Conservation (phyloP, 2,329 filamentous ascomycete genomes). For the Berkeleyomyces basicola region DNA sequence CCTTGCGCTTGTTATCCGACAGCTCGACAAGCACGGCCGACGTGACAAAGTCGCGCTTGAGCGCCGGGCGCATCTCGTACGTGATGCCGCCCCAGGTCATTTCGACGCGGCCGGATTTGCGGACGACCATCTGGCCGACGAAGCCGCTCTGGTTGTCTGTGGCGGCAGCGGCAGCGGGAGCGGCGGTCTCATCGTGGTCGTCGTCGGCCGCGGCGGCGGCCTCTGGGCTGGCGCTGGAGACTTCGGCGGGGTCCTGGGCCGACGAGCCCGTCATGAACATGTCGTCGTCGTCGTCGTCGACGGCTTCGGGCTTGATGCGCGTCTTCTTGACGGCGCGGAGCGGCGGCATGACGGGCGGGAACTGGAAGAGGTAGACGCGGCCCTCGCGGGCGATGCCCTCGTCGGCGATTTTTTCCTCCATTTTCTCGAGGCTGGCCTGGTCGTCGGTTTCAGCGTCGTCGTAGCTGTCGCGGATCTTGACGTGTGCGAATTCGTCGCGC, state of each 20-base stretch:
- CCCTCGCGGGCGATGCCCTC: conserved; percentile 25
- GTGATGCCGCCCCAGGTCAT: conserved; percentile 44
- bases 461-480: conserved; percentile 9
- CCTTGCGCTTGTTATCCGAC: conserved; percentile 31
- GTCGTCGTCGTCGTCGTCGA: not conserved
- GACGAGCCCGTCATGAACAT: conserved; percentile 1
- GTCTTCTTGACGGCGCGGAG: conserved; percentile 21
- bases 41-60: conserved; percentile 39
- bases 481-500: conserved; percentile 23
- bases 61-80: conserved; percentile 34
- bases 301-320: conserved; percentile 11
- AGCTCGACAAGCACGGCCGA: conserved; percentile 44
- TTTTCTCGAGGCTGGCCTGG: conserved; percentile 1
- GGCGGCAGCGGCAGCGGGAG: conserved; percentile 21
- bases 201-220: conserved; percentile 15
- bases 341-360: conserved; percentile 44
- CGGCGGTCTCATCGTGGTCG: conserved; percentile 18
- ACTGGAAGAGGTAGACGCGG: conserved; percentile 46
- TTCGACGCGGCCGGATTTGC: conserved; percentile 44
- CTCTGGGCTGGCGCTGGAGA: conserved; percentile 18
- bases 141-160: conserved; percentile 36
- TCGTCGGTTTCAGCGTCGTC: conserved; percentile 11
- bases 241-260: conserved; percentile 13
- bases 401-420: conserved; percentile 12
- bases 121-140: conserved; percentile 42